phyloP scores from a whole-genome alignment of 225 moss, liverwort and hornwort genomes.

The Ulota crispa region DNA sequence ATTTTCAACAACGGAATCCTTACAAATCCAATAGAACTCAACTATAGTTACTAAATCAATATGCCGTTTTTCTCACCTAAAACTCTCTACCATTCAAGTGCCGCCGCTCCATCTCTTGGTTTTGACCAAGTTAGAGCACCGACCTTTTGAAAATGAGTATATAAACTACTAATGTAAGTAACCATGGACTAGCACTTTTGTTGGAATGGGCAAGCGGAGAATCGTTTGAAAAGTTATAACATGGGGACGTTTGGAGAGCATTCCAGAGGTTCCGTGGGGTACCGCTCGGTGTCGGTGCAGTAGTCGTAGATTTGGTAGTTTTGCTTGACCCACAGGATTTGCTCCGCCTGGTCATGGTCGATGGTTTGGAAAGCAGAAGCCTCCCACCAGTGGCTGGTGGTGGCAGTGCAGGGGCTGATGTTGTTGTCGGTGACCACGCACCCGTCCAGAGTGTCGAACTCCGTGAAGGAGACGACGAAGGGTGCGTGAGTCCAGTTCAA shows the following conservation, averaged over 20 bases:
- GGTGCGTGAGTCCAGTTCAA: slow-evolving; percentile 54
- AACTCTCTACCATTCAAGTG: neutral
- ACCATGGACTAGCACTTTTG: neutral
- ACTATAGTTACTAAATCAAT: neutral
- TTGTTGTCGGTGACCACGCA: slow-evolving; percentile 39
- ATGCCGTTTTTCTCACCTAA: slow-evolving; percentile 10
- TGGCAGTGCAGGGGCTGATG: slow-evolving; percentile 30
- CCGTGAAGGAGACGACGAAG: slow-evolving; percentile 42
- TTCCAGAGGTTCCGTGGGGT: slow-evolving; percentile 36
- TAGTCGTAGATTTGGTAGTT: slow-evolving; percentile 56
- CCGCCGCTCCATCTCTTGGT: neutral
- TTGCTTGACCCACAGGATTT: slow-evolving; percentile 52
- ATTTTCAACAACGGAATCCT: neutral
- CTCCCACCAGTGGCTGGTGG: slow-evolving; percentile 49
- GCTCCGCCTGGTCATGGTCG: slow-evolving; percentile 21
- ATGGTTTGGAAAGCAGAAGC: slow-evolving; percentile 27
- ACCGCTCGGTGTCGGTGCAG: slow-evolving; percentile 47
- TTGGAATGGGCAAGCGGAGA: slow-evolving; percentile 9
- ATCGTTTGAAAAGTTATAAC: neutral
- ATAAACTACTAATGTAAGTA: no score
- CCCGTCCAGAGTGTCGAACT: slow-evolving; percentile 41
- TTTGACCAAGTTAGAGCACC: neutral
- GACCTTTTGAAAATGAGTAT: neutral
- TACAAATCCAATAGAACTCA: neutral
- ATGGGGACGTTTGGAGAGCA: slow-evolving; percentile 41